Evolutionary conservation across 345 rosid species (phyloP), one percentile per base, ranked within the genome.

Genomic region (Lumnitzera racemosa): DNA sequence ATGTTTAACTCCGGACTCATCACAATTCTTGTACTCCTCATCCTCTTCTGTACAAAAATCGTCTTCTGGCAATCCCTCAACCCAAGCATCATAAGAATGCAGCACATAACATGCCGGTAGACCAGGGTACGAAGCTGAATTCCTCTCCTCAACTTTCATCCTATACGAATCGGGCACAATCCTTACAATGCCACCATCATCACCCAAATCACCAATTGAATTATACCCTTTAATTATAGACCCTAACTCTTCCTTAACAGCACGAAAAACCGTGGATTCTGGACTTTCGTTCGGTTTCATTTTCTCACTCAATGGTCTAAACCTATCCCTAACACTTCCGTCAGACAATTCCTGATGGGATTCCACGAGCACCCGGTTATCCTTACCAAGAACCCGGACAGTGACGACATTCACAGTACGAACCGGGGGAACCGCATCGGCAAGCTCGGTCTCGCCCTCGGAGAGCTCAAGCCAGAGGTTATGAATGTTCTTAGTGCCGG

Each of bases 381-480:
- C 53, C 53, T 64, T 58, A 0, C 87, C 83, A 52, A 85, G 50
- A 5, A 87, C 62, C 5, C 82, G 83, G 20, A 84, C 91, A 2
- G 82, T 66, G 4, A 83, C 94, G 50, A 89, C 96, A 65, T 75
- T 83, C 53, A 92, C 85, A 0, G 87, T 80, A 11, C 96, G 96
- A 47, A 89, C 62, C 13, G 96, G 96, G 9, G 94, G 96, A 31
- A 57, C 73, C 12, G 96, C 70, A 48, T 92, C 96, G 16, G 76
- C 74, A 43, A 92, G 88, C 12, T 73, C 72, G 46, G 84, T 82
- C 65, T 89, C 96, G 17, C 96, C 98, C 43, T 89, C 84, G 65
- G 88, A 74, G 46, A 92, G 81, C 64, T 92, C 96, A 10, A 92
- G 88, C 96, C 96, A 92, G 79, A 92, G 98, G 63, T 92, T 92